Base-by-base conservation (phyloP, 1,284 basidiomycete genomes). In the Papiliotrema terrestris region DNA sequence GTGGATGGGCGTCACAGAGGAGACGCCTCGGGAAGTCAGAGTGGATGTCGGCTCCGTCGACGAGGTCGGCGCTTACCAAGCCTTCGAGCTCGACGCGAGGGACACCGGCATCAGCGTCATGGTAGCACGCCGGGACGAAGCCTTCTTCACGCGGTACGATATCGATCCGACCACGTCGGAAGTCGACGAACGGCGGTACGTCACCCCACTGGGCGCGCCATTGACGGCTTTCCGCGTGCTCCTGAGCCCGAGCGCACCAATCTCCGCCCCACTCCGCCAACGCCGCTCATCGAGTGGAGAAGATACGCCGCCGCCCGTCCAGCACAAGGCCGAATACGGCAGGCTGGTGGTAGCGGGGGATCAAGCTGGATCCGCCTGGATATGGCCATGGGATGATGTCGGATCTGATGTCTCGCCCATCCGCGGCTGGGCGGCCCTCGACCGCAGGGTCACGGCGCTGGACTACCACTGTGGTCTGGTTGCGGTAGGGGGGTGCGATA, bases 401-500 rank as follows among this genome's bases (percentile, higher is more conserved):
- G 8, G 9, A 1, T 22, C 20, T 8, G 58, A 60, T 1, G 45
- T 35, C 39, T 48, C 15, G 20, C 23, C 29, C 47, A 48, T 29
- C 6, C 41, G n/a, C 49, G 55, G 59, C 11, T 76, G 71, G 71
- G 39, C 53, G 15, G 71, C 66, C 1, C 59, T 56, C 45, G 60
- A 65, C 2, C 67, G 68, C 17, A 72, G 67, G 38, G 63, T 76
- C 35, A 76, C 74, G 2, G 57, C 67, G 3, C 45, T 74, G 3
- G 68, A 72, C 23, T 61, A 57, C 23, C 63, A 68, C 6, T 69
- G 68, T 36, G 68, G 73, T 15, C 52, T 76, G 1, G 61, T 74
- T 0, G 73, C 72, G 2, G 57, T 73, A 0, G 75, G 70, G 23
- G 63, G 66, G 68, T 71, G 56, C 49, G 68, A 72, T 42, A 72